These are phyloP conservation scores for Phytopythium cucurbitacearum DNA, from an alignment of 352 stramenopile genomes.

Conservation along the genomic window DNA sequence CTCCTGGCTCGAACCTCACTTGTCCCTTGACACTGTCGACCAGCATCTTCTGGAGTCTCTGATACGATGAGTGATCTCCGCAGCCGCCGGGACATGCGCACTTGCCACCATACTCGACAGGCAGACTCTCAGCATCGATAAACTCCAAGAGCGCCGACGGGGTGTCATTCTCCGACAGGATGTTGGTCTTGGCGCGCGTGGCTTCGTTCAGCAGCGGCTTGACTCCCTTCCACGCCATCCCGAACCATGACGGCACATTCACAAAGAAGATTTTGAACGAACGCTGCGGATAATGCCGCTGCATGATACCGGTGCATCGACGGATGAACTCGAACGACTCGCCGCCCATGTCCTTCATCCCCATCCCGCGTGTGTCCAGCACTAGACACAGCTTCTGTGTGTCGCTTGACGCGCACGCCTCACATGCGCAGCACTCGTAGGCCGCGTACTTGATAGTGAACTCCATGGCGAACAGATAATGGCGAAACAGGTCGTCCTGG, in stretches of 20 bases:
- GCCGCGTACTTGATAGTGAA: constrained; percentile 78
- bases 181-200: constrained; percentile 86
- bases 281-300: constrained; percentile 83
- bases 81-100: constrained; percentile 66
- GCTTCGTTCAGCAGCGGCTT: constrained; percentile 85
- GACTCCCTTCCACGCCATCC: constrained; percentile 88
- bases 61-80: constrained; percentile 61
- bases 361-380: constrained; percentile 66
- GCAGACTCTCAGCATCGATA: constrained; percentile 64
- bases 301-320: constrained; percentile 78
- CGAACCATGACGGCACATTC: constrained; percentile 90
- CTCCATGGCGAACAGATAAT: constrained; percentile 85
- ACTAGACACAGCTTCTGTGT: constrained; percentile 75
- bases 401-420: constrained; percentile 52
- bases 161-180: constrained; percentile 69
- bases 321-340: constrained; percentile 84
- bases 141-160: constrained; percentile 39
- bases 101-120: constrained; percentile 63
- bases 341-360: constrained; percentile 71
- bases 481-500: constrained; percentile 66
- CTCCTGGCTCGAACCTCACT: constrained; percentile 39
- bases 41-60: constrained; percentile 45
- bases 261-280: constrained; percentile 92
- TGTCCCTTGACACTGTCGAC: constrained; percentile 48
- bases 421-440: constrained; percentile 46